Percentiles rank a stretch among this genome's conserved stretches.
Conservation (phyloP, 257 asterid species). For the Lantana camara region DNA sequence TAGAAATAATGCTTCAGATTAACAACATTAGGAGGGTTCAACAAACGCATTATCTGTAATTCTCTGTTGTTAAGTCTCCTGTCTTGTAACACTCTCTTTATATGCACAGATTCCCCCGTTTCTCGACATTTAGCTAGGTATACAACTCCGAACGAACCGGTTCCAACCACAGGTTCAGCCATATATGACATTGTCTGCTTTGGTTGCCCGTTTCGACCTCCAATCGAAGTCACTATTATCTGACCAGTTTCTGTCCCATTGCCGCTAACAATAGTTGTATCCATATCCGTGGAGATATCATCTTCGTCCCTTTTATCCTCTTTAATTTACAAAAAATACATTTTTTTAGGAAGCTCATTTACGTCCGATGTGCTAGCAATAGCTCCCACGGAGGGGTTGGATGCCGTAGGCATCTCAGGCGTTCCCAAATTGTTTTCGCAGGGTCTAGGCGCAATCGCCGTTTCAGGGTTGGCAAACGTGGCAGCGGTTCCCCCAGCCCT, state of each 20-base stretch:
- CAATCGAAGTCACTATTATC: no score
- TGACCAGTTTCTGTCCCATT: no score
- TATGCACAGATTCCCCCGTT: constrained; percentile 57
- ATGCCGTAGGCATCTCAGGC: no score
- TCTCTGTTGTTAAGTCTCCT: constrained; percentile 60
- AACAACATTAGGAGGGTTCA: constrained; percentile 53
- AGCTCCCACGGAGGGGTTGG: no score
- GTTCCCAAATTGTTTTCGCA: no score
- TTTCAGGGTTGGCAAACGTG: no score
- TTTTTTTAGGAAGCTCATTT: constrained; percentile 56
- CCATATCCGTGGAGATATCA: no score
- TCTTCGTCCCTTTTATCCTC: constrained; percentile 50
- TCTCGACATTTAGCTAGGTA: constrained; percentile 67
- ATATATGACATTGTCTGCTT: no score
- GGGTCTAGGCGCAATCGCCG: no score
- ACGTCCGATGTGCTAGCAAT: constrained; percentile 44
- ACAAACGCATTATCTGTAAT: constrained; percentile 51
- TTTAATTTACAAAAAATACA: constrained; percentile 60
- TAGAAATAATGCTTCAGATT: constrained; percentile 57
- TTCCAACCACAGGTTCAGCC: constrained; percentile 67
- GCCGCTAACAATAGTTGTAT: no score
- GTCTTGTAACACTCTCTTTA: constrained; percentile 59
- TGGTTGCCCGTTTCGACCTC: no score
- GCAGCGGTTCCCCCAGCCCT: no score
- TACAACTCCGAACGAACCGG: constrained; percentile 73